These are phyloP conservation scores for Aspergillus carbonarius DNA, from an alignment of 2,329 filamentous ascomycete species.

Conservation along the genomic window DNA sequence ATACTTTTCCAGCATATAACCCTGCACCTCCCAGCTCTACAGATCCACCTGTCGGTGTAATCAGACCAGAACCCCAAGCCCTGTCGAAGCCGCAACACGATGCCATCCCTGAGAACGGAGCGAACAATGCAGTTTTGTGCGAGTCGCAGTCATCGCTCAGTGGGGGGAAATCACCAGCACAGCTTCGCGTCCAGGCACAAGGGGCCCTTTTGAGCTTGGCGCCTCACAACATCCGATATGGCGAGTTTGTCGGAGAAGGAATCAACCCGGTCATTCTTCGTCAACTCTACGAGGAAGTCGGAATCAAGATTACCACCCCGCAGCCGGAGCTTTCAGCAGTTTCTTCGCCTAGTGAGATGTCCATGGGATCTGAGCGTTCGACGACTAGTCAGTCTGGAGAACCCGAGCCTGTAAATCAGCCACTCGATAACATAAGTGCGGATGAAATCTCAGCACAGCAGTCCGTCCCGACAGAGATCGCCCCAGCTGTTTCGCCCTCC, in stretches of 20 bases:
- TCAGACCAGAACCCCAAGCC: slow-evolving; percentile 3
- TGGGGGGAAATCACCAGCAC: slow-evolving; percentile 30
- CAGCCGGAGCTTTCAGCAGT: slow-evolving; percentile 7
- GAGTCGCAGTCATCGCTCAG: background rate
- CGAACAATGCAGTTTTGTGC: background rate
- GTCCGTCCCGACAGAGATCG: background rate
- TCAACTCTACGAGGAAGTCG: slow-evolving; percentile 66
- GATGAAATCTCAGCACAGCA: background rate
- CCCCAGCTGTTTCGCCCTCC: slow-evolving; percentile 13
- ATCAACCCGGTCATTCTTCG: slow-evolving; percentile 64
- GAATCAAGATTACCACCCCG: slow-evolving; percentile 48
- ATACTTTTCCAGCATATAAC: slow-evolving; percentile 34
- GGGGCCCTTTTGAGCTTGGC: slow-evolving; percentile 64
- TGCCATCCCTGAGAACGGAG: slow-evolving; percentile 11
- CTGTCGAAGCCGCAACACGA: background rate
- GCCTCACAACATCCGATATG: slow-evolving; percentile 67
- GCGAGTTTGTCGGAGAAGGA: slow-evolving; percentile 71
- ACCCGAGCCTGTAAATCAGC: background rate
- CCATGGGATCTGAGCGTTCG: background rate
- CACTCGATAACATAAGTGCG: background rate
- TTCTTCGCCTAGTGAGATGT: background rate
- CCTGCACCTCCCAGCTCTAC: slow-evolving; percentile 30
- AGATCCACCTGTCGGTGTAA: slow-evolving; percentile 17
- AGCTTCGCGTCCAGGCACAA: slow-evolving; percentile 54
- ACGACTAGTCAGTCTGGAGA: background rate